Percentiles rank a stretch among this genome's conserved stretches.
phyloP scores from a whole-genome alignment of 1,139 yeast species.

The Meyerozyma guilliermondii region DNA sequence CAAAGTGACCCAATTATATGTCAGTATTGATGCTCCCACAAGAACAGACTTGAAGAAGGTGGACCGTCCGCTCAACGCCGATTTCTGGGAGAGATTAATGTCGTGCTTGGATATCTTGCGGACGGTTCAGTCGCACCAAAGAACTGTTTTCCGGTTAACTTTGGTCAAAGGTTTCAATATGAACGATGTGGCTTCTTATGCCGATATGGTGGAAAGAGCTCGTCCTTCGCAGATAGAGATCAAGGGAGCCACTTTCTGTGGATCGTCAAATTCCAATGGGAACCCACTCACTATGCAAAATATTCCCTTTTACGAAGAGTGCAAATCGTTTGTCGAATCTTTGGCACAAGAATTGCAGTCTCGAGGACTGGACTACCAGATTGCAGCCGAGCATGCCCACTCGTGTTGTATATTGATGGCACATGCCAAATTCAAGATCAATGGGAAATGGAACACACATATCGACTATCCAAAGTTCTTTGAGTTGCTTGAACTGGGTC shows the following conservation, averaged over 20 bases:
- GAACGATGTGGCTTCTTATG: constrained; percentile 79
- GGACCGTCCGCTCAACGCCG: constrained; percentile 84
- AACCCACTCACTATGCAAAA: constrained; percentile 93
- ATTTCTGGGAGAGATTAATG: constrained; percentile 87
- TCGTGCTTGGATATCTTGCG: constrained; percentile 75
- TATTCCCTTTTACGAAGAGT: constrained; percentile 91
- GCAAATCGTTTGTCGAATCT: constrained; percentile 64
- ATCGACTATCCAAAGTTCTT: constrained; percentile 79
- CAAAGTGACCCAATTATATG: constrained; percentile 86
- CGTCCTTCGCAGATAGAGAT: constrained; percentile 86
- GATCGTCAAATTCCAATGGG: constrained; percentile 73
- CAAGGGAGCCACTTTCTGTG: constrained; percentile 93
- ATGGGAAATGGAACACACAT: constrained; percentile 84
- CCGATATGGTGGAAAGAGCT: constrained; percentile 80
- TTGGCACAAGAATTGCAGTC: constrained; percentile 54
- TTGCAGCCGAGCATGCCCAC: constrained; percentile 96
- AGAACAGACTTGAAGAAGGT: constrained; percentile 74
- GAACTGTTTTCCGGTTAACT: constrained; percentile 88
- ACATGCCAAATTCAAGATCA: constrained; percentile 60
- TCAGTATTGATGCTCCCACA: constrained; percentile 89
- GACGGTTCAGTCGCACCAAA: constrained; percentile 68
- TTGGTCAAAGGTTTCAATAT: constrained; percentile 90
- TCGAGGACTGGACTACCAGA: constrained; percentile 67
- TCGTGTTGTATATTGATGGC: constrained; percentile 90
- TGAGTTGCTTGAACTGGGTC: constrained; percentile 58